These are phyloP conservation scores for Withania somnifera DNA, from an alignment of 305 asterid species.

Conservation along the genomic window DNA sequence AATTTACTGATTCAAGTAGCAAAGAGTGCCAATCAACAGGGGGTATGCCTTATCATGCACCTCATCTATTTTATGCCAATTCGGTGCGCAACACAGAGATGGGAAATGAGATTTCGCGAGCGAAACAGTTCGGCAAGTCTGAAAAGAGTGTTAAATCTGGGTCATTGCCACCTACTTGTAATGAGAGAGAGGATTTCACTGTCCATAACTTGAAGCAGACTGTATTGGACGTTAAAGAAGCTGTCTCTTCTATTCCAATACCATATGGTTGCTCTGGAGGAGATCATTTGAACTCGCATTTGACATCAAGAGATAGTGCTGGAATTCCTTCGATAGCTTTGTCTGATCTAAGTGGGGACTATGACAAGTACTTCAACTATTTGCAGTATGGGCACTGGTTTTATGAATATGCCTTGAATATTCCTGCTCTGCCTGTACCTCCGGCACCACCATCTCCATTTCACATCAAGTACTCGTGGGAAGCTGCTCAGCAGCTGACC, in stretches of 20 bases:
- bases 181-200: slow-evolving; percentile 4
- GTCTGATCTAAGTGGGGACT: slow-evolving; percentile 51
- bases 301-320: slow-evolving; percentile 11
- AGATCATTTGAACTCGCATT: slow-evolving; percentile 8
- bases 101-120: slow-evolving; percentile 10
- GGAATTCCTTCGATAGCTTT: slow-evolving; percentile 14
- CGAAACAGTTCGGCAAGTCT: slow-evolving; percentile 7
- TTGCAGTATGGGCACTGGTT: slow-evolving; percentile 37
- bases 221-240: neutral
- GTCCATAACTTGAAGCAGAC: slow-evolving; percentile 6
- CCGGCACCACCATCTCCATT: slow-evolving; percentile 17
- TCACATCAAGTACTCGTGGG: slow-evolving; percentile 13
- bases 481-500: slow-evolving; percentile 7
- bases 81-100: slow-evolving; percentile 11
- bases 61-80: slow-evolving; percentile 29
- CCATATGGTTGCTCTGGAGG: neutral
- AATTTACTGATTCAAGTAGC: slow-evolving; percentile 3
- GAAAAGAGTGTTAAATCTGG: slow-evolving; percentile 15
- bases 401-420: slow-evolving; percentile 17
- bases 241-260: neutral
- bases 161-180: slow-evolving; percentile 1
- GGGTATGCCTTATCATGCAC: slow-evolving; percentile 16
- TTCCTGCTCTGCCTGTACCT: slow-evolving; percentile 28
- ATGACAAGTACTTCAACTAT: slow-evolving; percentile 21
- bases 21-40: neutral